A percentile compares a stretch with the other conserved stretches of the same genome.
phyloP scores from a whole-genome alignment of 2,329 filamentous ascomycete genomes.

The Aureobasidium sp. region DNA sequence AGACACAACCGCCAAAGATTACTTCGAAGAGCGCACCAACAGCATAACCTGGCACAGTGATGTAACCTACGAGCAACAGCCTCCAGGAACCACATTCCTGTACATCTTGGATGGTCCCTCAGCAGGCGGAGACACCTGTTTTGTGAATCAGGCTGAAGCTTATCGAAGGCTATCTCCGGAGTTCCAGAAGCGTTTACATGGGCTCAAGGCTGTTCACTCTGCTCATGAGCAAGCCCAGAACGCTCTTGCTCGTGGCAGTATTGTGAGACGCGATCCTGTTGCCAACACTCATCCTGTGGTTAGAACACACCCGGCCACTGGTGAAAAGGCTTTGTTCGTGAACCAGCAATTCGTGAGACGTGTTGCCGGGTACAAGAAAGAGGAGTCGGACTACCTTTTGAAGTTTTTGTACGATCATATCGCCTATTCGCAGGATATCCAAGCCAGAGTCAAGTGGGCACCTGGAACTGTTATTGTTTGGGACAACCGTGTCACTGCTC shows the following conservation, averaged over 20 bases:
- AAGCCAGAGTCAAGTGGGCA: constrained; percentile 68
- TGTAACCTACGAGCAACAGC: constrained; percentile 79
- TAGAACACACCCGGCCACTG: constrained; percentile 68
- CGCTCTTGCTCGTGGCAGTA: constrained; percentile 56
- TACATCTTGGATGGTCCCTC: constrained; percentile 77
- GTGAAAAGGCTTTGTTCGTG: constrained; percentile 74
- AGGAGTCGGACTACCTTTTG: constrained; percentile 69
- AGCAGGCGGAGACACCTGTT: constrained; percentile 77
- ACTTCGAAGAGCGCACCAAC: constrained; percentile 63
- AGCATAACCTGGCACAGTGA: constrained; percentile 86
- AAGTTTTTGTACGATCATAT: constrained; percentile 73
- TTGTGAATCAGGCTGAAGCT: constrained; percentile 69
- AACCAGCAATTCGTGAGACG: constrained; percentile 78
- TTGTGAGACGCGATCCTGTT: constrained; percentile 68
- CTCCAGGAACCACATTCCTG: constrained; percentile 81
- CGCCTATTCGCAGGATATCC: constrained; percentile 62
- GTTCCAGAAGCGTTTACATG: constrained; percentile 73
- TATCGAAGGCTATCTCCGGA: constrained; percentile 72
- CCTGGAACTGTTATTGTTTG: constrained; percentile 74
- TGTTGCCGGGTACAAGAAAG: constrained; percentile 77
- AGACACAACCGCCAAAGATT: constrained; percentile 51
- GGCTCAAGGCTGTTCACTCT: constrained; percentile 71
- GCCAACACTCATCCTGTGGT: constrained; percentile 68
- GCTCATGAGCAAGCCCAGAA: constrained; percentile 69
- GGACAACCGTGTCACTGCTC: constrained; percentile 74